Base-by-base conservation (phyloP, 768 basidiomycete species). In the Filobasidium floriforme region DNA sequence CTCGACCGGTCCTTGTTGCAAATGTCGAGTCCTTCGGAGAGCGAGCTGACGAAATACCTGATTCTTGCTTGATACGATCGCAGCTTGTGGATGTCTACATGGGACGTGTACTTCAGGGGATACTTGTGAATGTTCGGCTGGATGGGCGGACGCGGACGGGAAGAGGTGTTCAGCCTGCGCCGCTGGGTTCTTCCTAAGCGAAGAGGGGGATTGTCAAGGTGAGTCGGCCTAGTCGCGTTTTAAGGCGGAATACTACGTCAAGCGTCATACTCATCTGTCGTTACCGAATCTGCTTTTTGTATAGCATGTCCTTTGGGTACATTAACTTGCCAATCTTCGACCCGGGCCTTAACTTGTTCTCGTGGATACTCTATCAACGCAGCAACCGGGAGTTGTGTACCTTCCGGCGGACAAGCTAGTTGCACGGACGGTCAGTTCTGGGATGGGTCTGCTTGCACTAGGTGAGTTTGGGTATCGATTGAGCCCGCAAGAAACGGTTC, bases 291-390 rank as follows among this genome's bases (percentile, higher is more conserved):
- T 9, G 32, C 32, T 37, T 37, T 9, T 3, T 9, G 32, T 37
- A 37, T 37, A 76, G 76, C 72, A 7, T 77, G 76, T 64, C 76
- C 75, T 7, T 65, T 74, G 0, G 76, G 75, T n/a, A 73, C 73
- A 41, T 57, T 65, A 4, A 69, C 61, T 15, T 77, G 76, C 29
- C 19, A 55, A 18, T 59, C 62, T 1, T 2, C 19, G 5, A 52
- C 40, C 7, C 40, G 22, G 22, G 59, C 67, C 7, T 29, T 52
- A 12, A 37, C 57, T 7, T 68, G 67, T 46, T 22, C 57, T 12
- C 14, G 18, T 1, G 62, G 62, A 29, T 68, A 51, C 43, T 43
- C 55, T 7, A 41, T 68, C 55, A 37, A 57, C 24, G 9, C 24
- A 1, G n/a, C 24, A 6, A 57, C 57, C 6, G 62, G 62, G 18